A percentile compares a stretch with the other conserved stretches of the same genome.
phyloP scores from a whole-genome alignment of 352 stramenopile species.

The Pythium graminicola region DNA sequence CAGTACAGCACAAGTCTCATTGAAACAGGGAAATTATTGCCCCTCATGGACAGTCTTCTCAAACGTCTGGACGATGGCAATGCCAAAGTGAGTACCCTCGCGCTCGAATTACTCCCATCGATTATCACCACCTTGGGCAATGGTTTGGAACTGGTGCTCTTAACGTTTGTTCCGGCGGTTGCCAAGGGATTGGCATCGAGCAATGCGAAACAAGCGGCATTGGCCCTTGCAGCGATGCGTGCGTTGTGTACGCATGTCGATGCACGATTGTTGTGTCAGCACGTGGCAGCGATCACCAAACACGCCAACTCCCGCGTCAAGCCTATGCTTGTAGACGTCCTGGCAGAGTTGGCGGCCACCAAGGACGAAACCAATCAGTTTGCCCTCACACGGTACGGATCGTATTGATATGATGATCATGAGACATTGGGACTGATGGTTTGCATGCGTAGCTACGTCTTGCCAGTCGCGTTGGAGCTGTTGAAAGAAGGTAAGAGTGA shows the following conservation, averaged over 20 bases:
- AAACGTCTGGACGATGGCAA: constrained; percentile 76
- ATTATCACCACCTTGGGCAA: constrained; percentile 46
- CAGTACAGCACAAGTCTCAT: constrained; percentile 18
- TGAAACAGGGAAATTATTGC: constrained; percentile 41
- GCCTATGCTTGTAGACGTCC: constrained; percentile 45
- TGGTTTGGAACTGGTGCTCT: constrained; percentile 53
- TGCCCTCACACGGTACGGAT: constrained; percentile 35
- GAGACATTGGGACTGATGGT: not conserved
- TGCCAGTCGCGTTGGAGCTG: constrained; percentile 59
- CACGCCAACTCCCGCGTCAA: constrained; percentile 55
- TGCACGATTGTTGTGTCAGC: constrained; percentile 43
- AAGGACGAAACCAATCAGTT: constrained; percentile 50
- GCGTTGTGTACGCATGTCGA: constrained; percentile 43
- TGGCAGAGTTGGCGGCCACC: constrained; percentile 31
- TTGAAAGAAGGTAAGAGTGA: constrained; percentile 73
- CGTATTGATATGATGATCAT: not conserved
- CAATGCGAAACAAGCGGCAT: constrained; percentile 40
- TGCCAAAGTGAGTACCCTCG: constrained; percentile 55
- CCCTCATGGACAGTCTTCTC: constrained; percentile 60
- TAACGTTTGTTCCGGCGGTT: constrained; percentile 45
- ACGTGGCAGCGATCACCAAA: constrained; percentile 41
- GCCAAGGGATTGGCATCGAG: constrained; percentile 49
- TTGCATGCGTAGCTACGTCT: constrained; percentile 38
- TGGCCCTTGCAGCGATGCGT: constrained; percentile 39
- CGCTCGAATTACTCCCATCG: constrained; percentile 47